A percentile compares a stretch with the other conserved stretches of the same genome.
These are phyloP conservation scores for Takashimella tepidaria DNA, from an alignment of 1,284 basidiomycete genomes.

Conservation along the genomic window DNA sequence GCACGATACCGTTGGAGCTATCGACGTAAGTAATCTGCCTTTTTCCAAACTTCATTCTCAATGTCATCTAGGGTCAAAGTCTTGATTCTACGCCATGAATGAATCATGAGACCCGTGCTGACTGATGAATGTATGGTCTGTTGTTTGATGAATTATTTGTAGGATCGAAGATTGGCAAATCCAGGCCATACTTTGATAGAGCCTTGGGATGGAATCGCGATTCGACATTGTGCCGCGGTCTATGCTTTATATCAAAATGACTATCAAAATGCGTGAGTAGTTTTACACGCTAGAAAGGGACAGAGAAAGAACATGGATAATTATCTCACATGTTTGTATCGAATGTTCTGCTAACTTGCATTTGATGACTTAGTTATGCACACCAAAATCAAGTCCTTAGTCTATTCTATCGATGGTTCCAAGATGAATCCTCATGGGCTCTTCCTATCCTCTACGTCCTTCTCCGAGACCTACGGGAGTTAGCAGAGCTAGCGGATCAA, in stretches of 20 bases:
- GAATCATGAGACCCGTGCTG: not conserved
- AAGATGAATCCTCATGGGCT: slow-evolving; percentile 72
- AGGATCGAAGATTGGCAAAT: slow-evolving; percentile 33
- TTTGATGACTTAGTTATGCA: slow-evolving; percentile 23
- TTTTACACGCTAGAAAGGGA: no score
- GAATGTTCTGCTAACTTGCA: not conserved
- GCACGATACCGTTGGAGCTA: slow-evolving; percentile 33
- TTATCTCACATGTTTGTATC: no score
- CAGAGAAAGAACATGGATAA: no score
- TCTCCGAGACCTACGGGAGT: slow-evolving; percentile 68
- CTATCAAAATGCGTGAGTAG: slow-evolving; percentile 34
- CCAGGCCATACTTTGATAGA: slow-evolving; percentile 36
- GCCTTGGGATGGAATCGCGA: slow-evolving; percentile 42
- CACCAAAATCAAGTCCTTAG: slow-evolving; percentile 49
- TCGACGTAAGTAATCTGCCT: slow-evolving; percentile 27
- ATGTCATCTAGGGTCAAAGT: not conserved
- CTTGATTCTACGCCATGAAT: not conserved
- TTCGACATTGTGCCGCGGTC: slow-evolving; percentile 42
- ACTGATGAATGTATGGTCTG: not conserved
- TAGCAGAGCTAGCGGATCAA: slow-evolving; percentile 58
- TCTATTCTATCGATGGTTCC: slow-evolving; percentile 69
- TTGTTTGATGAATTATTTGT: not conserved
- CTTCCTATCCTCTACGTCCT: slow-evolving; percentile 72
- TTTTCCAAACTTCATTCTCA: no score
- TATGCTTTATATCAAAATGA: slow-evolving; percentile 29